Evolutionary conservation across 2,329 filamentous ascomycete species (phyloP).

Genomic region (Pseudogymnoascus sp.): DNA sequence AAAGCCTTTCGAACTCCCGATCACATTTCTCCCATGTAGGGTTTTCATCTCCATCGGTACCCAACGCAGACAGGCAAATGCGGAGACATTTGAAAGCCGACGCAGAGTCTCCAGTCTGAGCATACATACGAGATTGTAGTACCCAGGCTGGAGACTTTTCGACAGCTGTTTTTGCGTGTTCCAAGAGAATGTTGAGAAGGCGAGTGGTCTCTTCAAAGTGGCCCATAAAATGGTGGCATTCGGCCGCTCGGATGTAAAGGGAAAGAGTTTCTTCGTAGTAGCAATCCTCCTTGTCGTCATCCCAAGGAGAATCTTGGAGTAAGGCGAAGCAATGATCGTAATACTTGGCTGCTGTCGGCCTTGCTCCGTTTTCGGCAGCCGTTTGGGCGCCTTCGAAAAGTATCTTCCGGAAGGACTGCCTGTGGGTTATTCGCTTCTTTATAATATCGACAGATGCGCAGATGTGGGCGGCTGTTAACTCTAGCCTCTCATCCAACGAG

Average conservation of each 20-base stretch:
- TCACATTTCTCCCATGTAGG: slow-evolving; percentile 74
- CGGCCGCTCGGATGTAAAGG: slow-evolving; percentile 69
- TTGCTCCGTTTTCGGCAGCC: slow-evolving; percentile 73
- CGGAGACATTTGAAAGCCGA: slow-evolving; percentile 63
- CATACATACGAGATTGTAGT: slow-evolving; percentile 69
- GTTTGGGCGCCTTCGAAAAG: slow-evolving; percentile 71
- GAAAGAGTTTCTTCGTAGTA: slow-evolving; percentile 81
- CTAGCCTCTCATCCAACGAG: slow-evolving; percentile 51
- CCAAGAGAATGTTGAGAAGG: slow-evolving; percentile 63
- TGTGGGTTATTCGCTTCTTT: slow-evolving; percentile 51
- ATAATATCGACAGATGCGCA: slow-evolving; percentile 71
- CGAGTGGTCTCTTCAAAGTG: slow-evolving; percentile 59
- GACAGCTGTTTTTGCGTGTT: slow-evolving; percentile 59
- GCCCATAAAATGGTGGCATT: slow-evolving; percentile 74
- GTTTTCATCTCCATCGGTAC: slow-evolving; percentile 54
- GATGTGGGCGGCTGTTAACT: slow-evolving; percentile 73
- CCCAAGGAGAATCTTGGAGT: slow-evolving; percentile 75
- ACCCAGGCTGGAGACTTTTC: slow-evolving; percentile 83
- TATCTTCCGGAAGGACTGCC: slow-evolving; percentile 59
- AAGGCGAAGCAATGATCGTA: slow-evolving; percentile 69
- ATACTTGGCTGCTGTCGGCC: slow-evolving; percentile 74
- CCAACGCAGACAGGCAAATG: slow-evolving; percentile 62
- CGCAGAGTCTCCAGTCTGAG: slow-evolving; percentile 62
- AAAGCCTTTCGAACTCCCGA: slow-evolving; percentile 57
- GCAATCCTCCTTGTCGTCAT: slow-evolving; percentile 58